Evolutionary conservation across 176 grass and related monocot species (phyloP).

Genomic region (Oryza glaberrima): DNA sequence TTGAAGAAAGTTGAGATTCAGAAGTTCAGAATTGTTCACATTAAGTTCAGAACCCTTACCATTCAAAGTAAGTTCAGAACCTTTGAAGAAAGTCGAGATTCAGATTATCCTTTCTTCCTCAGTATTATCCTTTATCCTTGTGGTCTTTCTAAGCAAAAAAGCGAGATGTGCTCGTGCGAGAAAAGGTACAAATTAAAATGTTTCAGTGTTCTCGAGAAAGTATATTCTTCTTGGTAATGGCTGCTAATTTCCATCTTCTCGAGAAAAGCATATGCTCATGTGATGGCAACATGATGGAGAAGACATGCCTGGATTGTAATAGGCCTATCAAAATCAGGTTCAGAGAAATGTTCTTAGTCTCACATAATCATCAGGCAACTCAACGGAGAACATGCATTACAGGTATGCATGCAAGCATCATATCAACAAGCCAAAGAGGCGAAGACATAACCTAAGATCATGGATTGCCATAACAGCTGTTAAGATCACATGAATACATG

Average conservation of each 20-base stretch:
- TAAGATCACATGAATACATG: neutral
- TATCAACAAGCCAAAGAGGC: neutral
- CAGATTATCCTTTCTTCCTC: neutral
- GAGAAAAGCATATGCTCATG: slow-evolving; percentile 18
- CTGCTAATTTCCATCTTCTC: slow-evolving; percentile 38
- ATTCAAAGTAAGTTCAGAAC: neutral
- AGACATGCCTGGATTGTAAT: neutral
- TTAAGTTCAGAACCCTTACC: neutral
- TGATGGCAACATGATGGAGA: slow-evolving; percentile 20
- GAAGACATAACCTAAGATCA: neutral
- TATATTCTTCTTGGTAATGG: slow-evolving; percentile 43
- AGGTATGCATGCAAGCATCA: neutral
- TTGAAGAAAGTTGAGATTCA: slow-evolving; percentile 6
- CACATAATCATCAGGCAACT: slow-evolving; percentile 27
- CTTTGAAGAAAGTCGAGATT: slow-evolving; percentile 14
- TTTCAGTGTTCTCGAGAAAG: slow-evolving; percentile 41
- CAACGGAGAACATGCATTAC: neutral
- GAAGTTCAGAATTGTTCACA: neutral
- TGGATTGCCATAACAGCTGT: neutral
- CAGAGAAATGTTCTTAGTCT: neutral
- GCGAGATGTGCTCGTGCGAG: slow-evolving; percentile 33
- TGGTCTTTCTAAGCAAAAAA: slow-evolving; percentile 18
- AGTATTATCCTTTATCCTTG: neutral
- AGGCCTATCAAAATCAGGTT: neutral
- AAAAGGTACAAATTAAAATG: slow-evolving; percentile 24